These are phyloP conservation scores for Peronospora farinosa DNA, from an alignment of 352 stramenopile species.

Conservation along the genomic window DNA sequence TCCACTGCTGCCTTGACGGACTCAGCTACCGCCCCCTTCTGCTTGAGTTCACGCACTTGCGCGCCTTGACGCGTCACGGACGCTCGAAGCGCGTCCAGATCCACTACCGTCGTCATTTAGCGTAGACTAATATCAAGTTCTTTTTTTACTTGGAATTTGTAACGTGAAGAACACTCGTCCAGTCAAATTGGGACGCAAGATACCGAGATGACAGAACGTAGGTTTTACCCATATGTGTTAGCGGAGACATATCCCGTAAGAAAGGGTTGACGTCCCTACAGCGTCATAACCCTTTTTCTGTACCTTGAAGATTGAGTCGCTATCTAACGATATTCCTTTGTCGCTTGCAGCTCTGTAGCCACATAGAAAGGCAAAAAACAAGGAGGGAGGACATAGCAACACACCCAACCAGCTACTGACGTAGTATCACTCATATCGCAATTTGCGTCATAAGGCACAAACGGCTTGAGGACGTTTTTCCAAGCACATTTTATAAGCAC, in stretches of 20 bases:
- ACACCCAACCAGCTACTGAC: background rate
- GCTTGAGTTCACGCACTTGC: slow-evolving; percentile 95
- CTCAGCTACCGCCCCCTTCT: slow-evolving; percentile 83
- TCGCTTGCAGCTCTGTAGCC: background rate
- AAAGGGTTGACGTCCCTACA: background rate
- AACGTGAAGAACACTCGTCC: slow-evolving; percentile 7
- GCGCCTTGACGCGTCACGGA: slow-evolving; percentile 93
- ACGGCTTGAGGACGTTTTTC: background rate
- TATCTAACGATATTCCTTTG: slow-evolving; percentile 8
- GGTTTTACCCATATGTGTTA: background rate
- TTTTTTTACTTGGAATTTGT: slow-evolving; percentile 21
- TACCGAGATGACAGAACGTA: slow-evolving; percentile 1
- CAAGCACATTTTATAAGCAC: background rate
- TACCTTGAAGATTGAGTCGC: slow-evolving; percentile 10
- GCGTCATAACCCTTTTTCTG: slow-evolving; percentile 1
- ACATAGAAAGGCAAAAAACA: background rate
- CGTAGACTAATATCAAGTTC: background rate
- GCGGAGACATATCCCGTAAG: background rate
- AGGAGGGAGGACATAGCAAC: slow-evolving; percentile 22
- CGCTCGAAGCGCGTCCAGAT: slow-evolving; percentile 91
- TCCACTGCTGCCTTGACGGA: slow-evolving; percentile 90
- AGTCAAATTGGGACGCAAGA: slow-evolving; percentile 6
- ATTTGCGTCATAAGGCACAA: slow-evolving; percentile 26
- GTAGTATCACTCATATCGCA: slow-evolving; percentile 13
- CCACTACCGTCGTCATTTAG: slow-evolving; percentile 39